Evolutionary conservation across 371 early-diverging fungal genomes (phyloP).

Genomic region (Mucor mucedo): DNA sequence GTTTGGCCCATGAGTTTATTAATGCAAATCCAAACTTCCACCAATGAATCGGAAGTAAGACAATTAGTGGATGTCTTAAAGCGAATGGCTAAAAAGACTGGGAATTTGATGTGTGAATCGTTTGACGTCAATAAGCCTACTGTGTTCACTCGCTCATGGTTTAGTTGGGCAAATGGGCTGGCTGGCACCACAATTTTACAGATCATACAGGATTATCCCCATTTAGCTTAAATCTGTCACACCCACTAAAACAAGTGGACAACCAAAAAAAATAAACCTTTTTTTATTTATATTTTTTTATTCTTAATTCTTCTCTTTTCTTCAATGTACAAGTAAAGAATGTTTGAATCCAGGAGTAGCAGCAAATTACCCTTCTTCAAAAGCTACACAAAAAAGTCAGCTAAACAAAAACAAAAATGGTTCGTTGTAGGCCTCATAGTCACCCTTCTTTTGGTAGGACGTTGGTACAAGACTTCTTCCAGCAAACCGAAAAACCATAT

Average conservation of each 20-base stretch:
- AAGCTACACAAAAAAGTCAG: constrained; percentile 6
- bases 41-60: constrained; percentile 38
- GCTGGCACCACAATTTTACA: constrained; percentile 51
- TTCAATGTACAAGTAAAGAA: not conserved
- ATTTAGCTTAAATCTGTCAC: constrained; percentile 19
- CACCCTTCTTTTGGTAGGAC: constrained; percentile 2
- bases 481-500: too few species aligned
- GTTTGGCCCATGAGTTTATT: constrained; percentile 46
- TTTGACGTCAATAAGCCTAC: constrained; percentile 44
- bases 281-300: not conserved
- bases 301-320: constrained; percentile 2
- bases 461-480: not conserved
- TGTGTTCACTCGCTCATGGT: constrained; percentile 54
- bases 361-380: constrained; percentile 19
- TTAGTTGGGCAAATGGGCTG: constrained; percentile 63
- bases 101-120: constrained; percentile 55
- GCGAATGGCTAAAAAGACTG: constrained; percentile 35
- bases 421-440: constrained; percentile 7
- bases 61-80: constrained; percentile 45
- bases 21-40: constrained; percentile 44
- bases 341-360: constrained; percentile 8
- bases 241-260: not conserved
- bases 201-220: constrained; percentile 32
- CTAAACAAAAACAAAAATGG: constrained; percentile 20
- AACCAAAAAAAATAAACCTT: not conserved